Evolutionary conservation across 106 monocot species (phyloP).

Genomic region (Dioscorea dumetorum): DNA sequence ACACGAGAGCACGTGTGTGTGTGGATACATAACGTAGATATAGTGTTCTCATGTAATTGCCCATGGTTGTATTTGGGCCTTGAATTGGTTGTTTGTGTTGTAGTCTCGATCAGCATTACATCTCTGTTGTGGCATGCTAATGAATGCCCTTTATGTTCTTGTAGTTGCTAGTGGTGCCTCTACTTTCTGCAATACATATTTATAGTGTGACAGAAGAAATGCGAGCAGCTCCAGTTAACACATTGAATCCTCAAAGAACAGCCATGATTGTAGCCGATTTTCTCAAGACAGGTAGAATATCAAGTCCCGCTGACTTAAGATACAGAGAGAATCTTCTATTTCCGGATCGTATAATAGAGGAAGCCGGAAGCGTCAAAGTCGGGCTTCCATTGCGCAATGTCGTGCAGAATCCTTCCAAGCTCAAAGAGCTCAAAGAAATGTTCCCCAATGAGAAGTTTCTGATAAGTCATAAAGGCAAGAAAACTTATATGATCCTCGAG

Average conservation of each 20-base stretch:
- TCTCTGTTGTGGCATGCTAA: no score
- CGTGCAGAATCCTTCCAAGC: conserved; percentile 38
- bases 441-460: conserved; percentile 74
- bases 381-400: conserved; percentile 58
- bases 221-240: conserved; percentile 86
- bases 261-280: conserved; percentile 92
- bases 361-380: conserved; percentile 77
- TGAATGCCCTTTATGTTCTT: conserved; percentile 10
- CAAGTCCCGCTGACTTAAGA: conserved; percentile 75
- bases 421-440: conserved; percentile 38
- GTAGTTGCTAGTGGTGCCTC: conserved; percentile 79
- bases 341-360: conserved; percentile 60
- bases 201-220: conserved; percentile 88
- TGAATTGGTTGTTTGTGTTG: no score
- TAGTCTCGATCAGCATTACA: no score
- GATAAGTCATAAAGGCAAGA: conserved; percentile 29
- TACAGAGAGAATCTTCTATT: conserved; percentile 82
- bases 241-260: conserved; percentile 86
- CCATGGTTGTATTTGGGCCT: no score
- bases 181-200: conserved; percentile 71
- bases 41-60: no score
- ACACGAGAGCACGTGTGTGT: no score
- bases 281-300: conserved; percentile 54
- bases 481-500: conserved; percentile 58
- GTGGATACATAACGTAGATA: no score